Evolutionary conservation across 495 filamentous ascomycete genomes (phyloP).

Genomic region (Astrothelium macrocarpum): DNA sequence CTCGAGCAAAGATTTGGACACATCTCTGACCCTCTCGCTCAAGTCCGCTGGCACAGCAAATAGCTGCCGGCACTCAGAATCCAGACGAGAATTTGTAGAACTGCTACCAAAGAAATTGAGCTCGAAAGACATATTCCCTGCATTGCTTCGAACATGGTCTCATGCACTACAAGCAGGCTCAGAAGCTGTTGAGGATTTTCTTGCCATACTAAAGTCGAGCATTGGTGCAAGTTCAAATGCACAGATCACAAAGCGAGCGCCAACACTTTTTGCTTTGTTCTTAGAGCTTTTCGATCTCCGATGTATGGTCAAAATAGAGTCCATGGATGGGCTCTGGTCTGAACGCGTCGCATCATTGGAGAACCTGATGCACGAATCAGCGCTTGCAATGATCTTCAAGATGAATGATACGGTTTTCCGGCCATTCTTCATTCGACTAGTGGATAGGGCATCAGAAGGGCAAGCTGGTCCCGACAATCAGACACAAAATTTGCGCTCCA

Average conservation of each 20-base stretch:
- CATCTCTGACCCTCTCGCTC: conserved; percentile 57
- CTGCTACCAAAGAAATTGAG: conserved; percentile 65
- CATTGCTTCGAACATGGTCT: conserved; percentile 60
- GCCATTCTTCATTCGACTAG: conserved; percentile 73
- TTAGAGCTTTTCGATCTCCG: conserved; percentile 64
- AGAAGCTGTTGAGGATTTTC: background rate
- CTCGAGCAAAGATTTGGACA: conserved; percentile 58
- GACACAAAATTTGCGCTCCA: conserved; percentile 47
- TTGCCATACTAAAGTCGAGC: conserved; percentile 53
- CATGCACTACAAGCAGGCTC: conserved; percentile 48
- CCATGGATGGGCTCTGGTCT: conserved; percentile 25
- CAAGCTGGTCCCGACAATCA: conserved; percentile 50
- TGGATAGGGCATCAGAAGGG: conserved; percentile 62
- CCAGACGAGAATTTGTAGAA: conserved; percentile 54
- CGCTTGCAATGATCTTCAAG: conserved; percentile 87
- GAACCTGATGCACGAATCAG: conserved; percentile 50
- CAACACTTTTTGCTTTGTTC: conserved; percentile 60
- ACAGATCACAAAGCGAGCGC: conserved; percentile 57
- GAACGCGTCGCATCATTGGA: conserved; percentile 52
- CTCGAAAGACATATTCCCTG: conserved; percentile 54
- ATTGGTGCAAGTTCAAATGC: conserved; percentile 71
- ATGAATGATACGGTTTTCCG: conserved; percentile 92
- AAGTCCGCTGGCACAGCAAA: conserved; percentile 52
- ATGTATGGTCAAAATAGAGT: conserved; percentile 37
- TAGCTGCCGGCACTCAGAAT: background rate